Conservation (phyloP, 2,329 filamentous ascomycete species). For the Rutstroemia sydowiana region DNA sequence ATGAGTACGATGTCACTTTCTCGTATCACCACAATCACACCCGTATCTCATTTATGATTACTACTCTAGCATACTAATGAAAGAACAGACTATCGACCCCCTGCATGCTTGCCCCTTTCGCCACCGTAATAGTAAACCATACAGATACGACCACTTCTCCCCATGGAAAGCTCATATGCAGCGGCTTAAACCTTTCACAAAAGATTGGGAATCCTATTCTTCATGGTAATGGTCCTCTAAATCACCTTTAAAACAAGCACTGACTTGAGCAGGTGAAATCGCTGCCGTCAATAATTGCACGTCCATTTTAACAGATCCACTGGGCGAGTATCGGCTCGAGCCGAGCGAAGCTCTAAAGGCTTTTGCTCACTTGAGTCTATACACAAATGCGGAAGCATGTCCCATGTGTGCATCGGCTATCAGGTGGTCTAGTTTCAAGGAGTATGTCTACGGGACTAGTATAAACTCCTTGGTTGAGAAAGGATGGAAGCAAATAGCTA, state of each 20-base stretch:
- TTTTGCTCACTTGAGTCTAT: constrained; percentile 21
- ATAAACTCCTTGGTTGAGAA: neutral
- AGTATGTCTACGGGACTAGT: constrained; percentile 10
- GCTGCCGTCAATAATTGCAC: neutral
- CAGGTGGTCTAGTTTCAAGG: constrained; percentile 45
- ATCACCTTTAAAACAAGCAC: neutral
- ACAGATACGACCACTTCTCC: neutral
- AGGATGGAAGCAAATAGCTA: neutral
- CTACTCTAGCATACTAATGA: neutral
- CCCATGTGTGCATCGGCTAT: constrained; percentile 51
- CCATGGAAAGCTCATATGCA: neutral
- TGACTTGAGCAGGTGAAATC: neutral
- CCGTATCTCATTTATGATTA: neutral
- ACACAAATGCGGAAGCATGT: constrained; percentile 50
- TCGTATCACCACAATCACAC: neutral
- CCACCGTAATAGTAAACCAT: neutral
- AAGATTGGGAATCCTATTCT: neutral
- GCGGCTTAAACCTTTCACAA: neutral
- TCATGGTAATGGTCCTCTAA: neutral
- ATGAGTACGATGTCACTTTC: neutral
- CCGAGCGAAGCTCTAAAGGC: too few species aligned
- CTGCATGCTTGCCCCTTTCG: neutral
- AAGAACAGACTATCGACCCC: neutral
- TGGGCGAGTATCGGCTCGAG: too few species aligned
- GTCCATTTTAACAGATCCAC: too few species aligned